Evolutionary conservation across 83 land plant genomes (phyloP).

Genomic region (Diphasiastrum complanatum): DNA sequence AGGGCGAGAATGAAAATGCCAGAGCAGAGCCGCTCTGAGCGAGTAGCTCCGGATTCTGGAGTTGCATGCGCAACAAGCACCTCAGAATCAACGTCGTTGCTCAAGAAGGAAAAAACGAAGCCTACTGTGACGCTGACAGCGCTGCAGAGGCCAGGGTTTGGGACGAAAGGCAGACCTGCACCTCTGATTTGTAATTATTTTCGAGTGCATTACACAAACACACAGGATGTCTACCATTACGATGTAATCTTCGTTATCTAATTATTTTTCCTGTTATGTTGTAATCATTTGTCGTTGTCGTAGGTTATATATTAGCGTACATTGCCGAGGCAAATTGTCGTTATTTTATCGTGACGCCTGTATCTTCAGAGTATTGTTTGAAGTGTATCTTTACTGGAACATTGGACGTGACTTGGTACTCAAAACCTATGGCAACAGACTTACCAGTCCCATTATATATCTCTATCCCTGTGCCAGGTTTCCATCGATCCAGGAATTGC

Average conservation of each 20-base stretch:
- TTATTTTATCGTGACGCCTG: no score
- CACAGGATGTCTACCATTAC: constrained; percentile 45
- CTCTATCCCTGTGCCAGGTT: not conserved
- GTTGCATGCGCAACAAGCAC: no score
- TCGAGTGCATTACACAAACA: constrained; percentile 27
- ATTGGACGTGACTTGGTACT: no score
- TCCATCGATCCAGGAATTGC: constrained; percentile 29
- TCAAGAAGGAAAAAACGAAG: no score
- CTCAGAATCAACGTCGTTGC: no score
- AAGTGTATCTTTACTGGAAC: no score
- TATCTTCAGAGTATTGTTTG: no score
- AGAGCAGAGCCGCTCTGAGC: no score
- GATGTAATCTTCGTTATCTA: constrained; percentile 33
- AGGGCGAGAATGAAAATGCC: no score
- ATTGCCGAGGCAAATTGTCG: not conserved
- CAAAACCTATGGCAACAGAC: no score
- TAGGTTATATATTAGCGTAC: not conserved
- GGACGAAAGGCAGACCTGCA: constrained; percentile 30
- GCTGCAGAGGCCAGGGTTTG: constrained; percentile 37
- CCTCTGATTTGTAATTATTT: constrained; percentile 49
- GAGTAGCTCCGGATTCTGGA: no score
- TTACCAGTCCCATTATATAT: not conserved
- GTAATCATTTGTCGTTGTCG: not conserved
- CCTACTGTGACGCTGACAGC: constrained; percentile 8
- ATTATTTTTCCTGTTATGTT: not conserved